Evolutionary conservation across 208 protist genomes (phyloP).

Genomic region (Tritrichomonas foetus): DNA sequence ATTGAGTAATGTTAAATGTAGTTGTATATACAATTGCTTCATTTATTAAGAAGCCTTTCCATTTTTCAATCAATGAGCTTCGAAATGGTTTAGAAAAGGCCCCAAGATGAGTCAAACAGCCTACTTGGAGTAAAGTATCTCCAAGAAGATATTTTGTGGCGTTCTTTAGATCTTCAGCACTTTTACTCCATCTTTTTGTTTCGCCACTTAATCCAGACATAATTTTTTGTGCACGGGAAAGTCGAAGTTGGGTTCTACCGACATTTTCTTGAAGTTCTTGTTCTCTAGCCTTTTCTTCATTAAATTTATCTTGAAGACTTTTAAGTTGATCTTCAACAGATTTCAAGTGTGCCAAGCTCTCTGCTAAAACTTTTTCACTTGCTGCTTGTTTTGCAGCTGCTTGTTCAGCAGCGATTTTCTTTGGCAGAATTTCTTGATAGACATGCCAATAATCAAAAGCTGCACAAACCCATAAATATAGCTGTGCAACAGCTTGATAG

Average conservation of each 20-base stretch:
- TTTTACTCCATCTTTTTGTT: slow-evolving; percentile 79
- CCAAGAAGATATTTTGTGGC: slow-evolving; percentile 67
- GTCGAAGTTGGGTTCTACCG: slow-evolving; percentile 47
- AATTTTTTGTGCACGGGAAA: slow-evolving; percentile 74
- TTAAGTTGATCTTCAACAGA: slow-evolving; percentile 84
- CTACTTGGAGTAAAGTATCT: slow-evolving; percentile 85
- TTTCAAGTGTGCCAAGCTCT: slow-evolving; percentile 60
- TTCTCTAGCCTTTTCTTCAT: slow-evolving; percentile 79
- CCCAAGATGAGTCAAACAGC: slow-evolving; percentile 94
- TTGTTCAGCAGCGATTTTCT: slow-evolving; percentile 79
- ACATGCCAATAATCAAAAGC: slow-evolving; percentile 72
- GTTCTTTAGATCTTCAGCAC: slow-evolving; percentile 60
- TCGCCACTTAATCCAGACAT: slow-evolving; percentile 86
- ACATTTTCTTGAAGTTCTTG: slow-evolving; percentile 52
- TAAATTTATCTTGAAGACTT: slow-evolving; percentile 76
- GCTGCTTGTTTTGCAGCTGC: slow-evolving; percentile 70
- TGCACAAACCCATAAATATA: slow-evolving; percentile 61
- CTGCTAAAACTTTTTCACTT: slow-evolving; percentile 42
- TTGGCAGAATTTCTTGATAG: slow-evolving; percentile 87
- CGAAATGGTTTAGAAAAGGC: slow-evolving; percentile 88
- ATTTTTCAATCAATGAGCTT: slow-evolving; percentile 75
- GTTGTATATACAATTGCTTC: slow-evolving; percentile 81
- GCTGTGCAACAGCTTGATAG: slow-evolving; percentile 55
- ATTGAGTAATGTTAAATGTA: slow-evolving; percentile 76
- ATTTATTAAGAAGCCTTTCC: slow-evolving; percentile 75